Evolutionary conservation across 352 stramenopile species (phyloP).

Genomic region (Phytophthora chlamydospora): DNA sequence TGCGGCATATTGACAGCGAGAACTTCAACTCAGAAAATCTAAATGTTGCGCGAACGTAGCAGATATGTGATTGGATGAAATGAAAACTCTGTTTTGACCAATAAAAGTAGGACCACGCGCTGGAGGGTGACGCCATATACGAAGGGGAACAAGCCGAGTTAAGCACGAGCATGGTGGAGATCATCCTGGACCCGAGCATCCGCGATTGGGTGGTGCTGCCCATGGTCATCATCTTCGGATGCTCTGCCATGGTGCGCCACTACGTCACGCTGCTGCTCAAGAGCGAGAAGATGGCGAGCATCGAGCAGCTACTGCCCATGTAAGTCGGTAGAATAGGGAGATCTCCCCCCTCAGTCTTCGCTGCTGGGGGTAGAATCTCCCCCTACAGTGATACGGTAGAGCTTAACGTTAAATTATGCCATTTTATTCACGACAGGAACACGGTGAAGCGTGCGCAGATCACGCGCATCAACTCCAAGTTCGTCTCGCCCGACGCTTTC

Average conservation of each 20-base stretch:
- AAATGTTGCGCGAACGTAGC: constrained; percentile 6
- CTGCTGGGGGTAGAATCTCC: neutral
- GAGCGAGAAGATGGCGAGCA: constrained; percentile 77
- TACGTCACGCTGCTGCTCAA: constrained; percentile 88
- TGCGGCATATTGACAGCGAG: constrained; percentile 18
- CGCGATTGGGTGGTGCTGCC: constrained; percentile 97
- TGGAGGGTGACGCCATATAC: constrained; percentile 4
- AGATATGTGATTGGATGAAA: constrained; percentile 5
- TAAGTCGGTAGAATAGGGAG: constrained; percentile 24
- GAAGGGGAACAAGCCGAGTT: neutral
- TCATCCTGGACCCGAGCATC: constrained; percentile 94
- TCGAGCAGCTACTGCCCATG: constrained; percentile 83
- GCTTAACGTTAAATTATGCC: neutral
- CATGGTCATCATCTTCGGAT: constrained; percentile 96
- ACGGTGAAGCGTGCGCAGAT: constrained; percentile 85
- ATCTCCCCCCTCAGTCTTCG: neutral
- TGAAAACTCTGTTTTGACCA: constrained; percentile 5
- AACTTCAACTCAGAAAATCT: constrained; percentile 29
- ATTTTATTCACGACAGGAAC: constrained; percentile 57
- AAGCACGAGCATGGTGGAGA: constrained; percentile 73
- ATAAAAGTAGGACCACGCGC: constrained; percentile 2
- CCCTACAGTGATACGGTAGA: constrained; percentile 7
- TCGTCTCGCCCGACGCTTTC: constrained; percentile 84
- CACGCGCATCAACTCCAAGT: constrained; percentile 90
- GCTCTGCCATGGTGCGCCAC: constrained; percentile 85